Evolutionary conservation across 257 asterid genomes (phyloP).

Genomic region (Solanum sitiens): DNA sequence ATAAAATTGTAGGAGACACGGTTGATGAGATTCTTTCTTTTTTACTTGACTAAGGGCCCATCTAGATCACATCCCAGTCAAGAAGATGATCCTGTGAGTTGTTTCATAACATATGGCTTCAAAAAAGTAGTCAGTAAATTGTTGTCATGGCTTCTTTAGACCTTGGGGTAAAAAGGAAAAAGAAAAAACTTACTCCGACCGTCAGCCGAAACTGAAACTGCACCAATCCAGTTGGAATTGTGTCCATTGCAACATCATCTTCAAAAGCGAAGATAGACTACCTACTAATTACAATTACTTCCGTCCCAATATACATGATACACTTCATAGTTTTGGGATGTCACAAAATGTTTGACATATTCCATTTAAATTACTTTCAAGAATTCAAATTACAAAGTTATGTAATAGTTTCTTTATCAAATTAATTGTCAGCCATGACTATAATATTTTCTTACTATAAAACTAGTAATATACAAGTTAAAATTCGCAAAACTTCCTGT

Average conservation of each 20-base stretch:
- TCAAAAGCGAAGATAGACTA: neutral
- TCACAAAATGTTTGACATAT: neutral
- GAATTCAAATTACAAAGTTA: neutral
- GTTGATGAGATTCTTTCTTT: neutral
- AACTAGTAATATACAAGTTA: neutral
- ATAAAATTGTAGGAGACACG: neutral
- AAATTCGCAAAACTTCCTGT: neutral
- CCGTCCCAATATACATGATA: neutral
- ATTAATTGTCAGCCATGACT: neutral
- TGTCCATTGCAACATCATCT: neutral
- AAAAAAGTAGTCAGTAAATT: neutral
- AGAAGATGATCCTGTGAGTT: neutral
- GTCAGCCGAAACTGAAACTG: neutral
- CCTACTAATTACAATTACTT: neutral
- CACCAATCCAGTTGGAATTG: neutral
- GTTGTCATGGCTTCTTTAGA: neutral
- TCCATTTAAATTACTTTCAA: neutral
- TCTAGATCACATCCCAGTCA: neutral
- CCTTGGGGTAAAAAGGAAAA: neutral
- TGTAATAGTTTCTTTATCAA: neutral
- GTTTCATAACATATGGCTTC: neutral
- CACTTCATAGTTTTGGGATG: neutral
- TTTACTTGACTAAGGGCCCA: neutral
- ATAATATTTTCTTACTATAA: neutral
- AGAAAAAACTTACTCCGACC: neutral